Percentiles rank a stretch among this genome's conserved stretches.
Conservation (phyloP, 176 grass and related monocot species). For the Musa itinerans region DNA sequence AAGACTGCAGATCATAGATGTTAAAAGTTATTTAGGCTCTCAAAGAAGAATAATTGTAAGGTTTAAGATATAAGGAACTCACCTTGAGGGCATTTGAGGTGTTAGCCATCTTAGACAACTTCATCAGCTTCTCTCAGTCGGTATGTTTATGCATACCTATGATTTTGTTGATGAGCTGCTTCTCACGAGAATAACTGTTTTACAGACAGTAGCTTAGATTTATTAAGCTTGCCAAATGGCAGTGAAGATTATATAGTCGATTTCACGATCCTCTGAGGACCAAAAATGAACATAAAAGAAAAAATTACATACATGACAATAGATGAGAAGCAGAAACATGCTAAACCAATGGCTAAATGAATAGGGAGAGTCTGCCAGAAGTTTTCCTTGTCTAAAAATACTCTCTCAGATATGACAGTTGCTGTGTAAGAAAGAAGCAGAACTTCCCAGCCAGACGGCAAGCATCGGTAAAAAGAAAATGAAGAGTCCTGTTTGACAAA, state of each 20-base stretch:
- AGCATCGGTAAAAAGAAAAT: constrained; percentile 62
- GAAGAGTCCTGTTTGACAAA: constrained; percentile 21
- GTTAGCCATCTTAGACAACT: background rate
- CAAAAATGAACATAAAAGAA: background rate
- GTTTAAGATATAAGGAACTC: background rate
- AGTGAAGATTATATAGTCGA: background rate
- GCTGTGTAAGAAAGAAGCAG: constrained; percentile 54
- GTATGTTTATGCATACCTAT: constrained; percentile 27
- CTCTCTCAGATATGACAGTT: constrained; percentile 62
- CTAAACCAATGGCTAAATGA: constrained; percentile 60
- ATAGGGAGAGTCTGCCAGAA: constrained; percentile 76
- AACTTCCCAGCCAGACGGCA: constrained; percentile 72
- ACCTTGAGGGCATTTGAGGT: background rate
- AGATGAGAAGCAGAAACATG: constrained; percentile 51
- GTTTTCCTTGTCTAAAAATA: constrained; percentile 49
- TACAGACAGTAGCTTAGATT: background rate
- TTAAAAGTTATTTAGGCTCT: too few species aligned
- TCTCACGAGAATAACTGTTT: constrained; percentile 69
- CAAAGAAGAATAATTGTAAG: background rate
- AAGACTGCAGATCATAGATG: background rate
- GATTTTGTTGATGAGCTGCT: constrained; percentile 65
- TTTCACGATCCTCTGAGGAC: background rate
- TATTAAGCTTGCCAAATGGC: background rate
- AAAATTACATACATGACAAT: constrained; percentile 59
- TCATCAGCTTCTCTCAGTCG: constrained; percentile 26